Conservation (phyloP, 352 stramenopile genomes). For the Globisporangium cederbergense region DNA sequence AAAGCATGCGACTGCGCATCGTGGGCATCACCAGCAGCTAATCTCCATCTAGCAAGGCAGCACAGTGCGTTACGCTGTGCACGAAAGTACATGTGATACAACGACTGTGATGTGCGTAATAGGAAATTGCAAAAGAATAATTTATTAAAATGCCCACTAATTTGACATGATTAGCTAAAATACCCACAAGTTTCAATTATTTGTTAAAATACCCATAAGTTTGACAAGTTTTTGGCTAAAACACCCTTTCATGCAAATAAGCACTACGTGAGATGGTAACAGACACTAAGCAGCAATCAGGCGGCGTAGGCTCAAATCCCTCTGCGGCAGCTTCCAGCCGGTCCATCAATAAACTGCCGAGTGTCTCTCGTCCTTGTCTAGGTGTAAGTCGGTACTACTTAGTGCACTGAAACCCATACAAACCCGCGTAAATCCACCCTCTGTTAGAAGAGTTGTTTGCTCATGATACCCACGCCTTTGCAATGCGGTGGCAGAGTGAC, state of each 20-base stretch:
- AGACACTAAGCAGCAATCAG: neutral
- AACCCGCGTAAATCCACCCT: slow-evolving; percentile 3
- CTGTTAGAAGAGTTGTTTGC: slow-evolving; percentile 4
- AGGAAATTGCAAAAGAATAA: no score
- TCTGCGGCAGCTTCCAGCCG: neutral
- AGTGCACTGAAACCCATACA: slow-evolving; percentile 3
- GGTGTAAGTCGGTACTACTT: neutral
- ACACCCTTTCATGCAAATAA: neutral
- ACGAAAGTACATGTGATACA: no score
- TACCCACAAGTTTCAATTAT: no score
- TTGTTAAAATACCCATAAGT: no score
- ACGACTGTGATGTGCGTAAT: no score
- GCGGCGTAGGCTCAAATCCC: neutral
- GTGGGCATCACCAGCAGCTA: slow-evolving; percentile 14
- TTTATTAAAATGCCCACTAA: no score
- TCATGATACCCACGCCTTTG: slow-evolving; percentile 8
- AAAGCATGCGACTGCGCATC: slow-evolving; percentile 36
- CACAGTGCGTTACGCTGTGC: no score
- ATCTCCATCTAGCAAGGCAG: neutral
- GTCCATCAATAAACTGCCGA: neutral
- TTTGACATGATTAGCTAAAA: no score
- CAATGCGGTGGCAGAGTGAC: neutral
- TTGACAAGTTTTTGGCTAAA: no score
- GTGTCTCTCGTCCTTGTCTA: neutral
- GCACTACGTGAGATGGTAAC: neutral